Conservation (phyloP, 768 basidiomycete species). For the Cystofilobasidium ferigula region DNA sequence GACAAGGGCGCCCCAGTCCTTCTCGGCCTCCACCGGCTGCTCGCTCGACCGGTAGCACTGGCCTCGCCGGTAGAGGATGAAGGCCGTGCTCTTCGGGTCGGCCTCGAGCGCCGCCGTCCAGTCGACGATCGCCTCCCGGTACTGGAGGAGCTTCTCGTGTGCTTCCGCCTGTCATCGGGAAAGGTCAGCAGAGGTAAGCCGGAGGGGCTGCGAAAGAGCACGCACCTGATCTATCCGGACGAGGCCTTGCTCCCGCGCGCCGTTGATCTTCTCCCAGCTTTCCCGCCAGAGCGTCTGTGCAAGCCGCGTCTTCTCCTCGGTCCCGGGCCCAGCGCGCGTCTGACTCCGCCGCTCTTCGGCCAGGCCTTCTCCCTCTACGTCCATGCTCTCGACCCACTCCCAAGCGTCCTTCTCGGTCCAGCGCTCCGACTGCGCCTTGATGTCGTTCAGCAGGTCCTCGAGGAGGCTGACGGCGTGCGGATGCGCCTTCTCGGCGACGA, state of each 20-base stretch:
- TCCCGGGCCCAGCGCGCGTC: background rate
- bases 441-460: background rate
- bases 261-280: background rate
- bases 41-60: background rate
- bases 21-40: background rate
- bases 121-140: background rate
- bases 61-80: background rate
- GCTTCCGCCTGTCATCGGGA: background rate
- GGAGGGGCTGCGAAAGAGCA: background rate
- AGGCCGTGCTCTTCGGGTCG: background rate
- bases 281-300: background rate
- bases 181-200: too few relatives aligned
- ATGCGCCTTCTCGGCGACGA: background rate
- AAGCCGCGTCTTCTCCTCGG: background rate
- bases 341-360: background rate
- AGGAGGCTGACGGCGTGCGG: background rate
- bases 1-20: background rate
- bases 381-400: conserved; percentile 5
- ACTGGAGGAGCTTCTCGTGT: background rate
- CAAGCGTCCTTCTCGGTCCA: conserved; percentile 8
- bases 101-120: background rate
- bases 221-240: background rate
- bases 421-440: background rate
- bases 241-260: background rate
- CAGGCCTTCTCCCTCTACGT: background rate